phyloP scores from a whole-genome alignment of 2,329 filamentous ascomycete genomes.

The Bipolaris victoriae region DNA sequence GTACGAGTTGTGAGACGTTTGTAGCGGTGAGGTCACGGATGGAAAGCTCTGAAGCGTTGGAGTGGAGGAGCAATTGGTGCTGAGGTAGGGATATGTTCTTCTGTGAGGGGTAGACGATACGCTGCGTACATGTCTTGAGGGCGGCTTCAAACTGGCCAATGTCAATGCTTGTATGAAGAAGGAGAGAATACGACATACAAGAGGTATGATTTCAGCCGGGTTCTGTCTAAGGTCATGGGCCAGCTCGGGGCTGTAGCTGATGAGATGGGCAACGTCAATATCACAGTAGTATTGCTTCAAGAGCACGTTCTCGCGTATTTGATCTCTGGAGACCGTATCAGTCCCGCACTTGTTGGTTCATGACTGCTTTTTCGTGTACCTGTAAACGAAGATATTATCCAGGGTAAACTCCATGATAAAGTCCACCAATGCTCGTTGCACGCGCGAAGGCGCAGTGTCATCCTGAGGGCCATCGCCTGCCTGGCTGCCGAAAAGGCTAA shows the following conservation, averaged over 20 bases:
- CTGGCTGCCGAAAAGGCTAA: slow-evolving; percentile 72
- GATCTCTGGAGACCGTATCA: slow-evolving; percentile 70
- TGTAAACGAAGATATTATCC: slow-evolving; percentile 93
- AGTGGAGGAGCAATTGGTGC: slow-evolving; percentile 94
- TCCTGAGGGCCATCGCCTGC: slow-evolving; percentile 42
- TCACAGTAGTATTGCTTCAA: slow-evolving; percentile 96
- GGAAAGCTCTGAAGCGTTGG: slow-evolving; percentile 85
- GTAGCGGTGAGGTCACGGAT: slow-evolving; percentile 93
- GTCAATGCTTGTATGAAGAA: slow-evolving; percentile 20
- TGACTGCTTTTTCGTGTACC: slow-evolving; percentile 53
- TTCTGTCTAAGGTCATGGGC: slow-evolving; percentile 88
- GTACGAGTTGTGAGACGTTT: slow-evolving; percentile 91
- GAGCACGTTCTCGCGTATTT: slow-evolving; percentile 91
- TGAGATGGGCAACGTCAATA: slow-evolving; percentile 92
- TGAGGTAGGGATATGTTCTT: slow-evolving; percentile 74
- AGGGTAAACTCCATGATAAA: slow-evolving; percentile 95
- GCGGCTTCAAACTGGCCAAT: slow-evolving; percentile 80
- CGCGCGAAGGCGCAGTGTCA: slow-evolving; percentile 46
- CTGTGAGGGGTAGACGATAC: slow-evolving; percentile 85
- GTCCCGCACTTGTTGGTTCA: slow-evolving; percentile 19
- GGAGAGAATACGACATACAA: slow-evolving; percentile 63
- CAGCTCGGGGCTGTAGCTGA: slow-evolving; percentile 94
- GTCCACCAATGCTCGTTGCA: slow-evolving; percentile 80
- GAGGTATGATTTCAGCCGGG: slow-evolving; percentile 88
- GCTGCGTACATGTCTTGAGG: slow-evolving; percentile 86